These are phyloP conservation scores for Candolleomyces aberdarensis DNA, from an alignment of 768 basidiomycete species.

Conservation along the genomic window DNA sequence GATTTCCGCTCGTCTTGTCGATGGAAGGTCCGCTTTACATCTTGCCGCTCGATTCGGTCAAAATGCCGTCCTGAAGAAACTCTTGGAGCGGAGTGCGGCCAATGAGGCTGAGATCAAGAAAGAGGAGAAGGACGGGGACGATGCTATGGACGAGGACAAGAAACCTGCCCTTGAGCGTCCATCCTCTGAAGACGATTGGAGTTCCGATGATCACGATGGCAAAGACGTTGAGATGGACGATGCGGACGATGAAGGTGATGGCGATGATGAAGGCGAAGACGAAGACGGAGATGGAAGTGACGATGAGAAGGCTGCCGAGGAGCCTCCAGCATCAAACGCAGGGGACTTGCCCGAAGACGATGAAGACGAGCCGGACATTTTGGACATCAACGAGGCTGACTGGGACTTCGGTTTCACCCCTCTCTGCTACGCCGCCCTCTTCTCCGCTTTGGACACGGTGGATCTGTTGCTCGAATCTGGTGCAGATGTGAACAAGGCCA, in stretches of 20 bases:
- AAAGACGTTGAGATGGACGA: constrained; percentile 32
- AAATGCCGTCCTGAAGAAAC: constrained; percentile 39
- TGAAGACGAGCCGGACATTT: constrained; percentile 47
- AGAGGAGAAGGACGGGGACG: constrained; percentile 16
- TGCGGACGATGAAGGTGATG: constrained; percentile 22
- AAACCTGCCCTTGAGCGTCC: constrained; percentile 27
- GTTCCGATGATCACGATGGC: constrained; percentile 38
- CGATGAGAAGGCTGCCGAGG: constrained; percentile 10
- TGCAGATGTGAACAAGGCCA: constrained; percentile 39
- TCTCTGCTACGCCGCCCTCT: constrained; percentile 48
- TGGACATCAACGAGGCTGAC: constrained; percentile 51
- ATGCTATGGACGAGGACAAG: constrained; percentile 20
- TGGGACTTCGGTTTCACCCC: constrained; percentile 60
- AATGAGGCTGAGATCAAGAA: constrained; percentile 30
- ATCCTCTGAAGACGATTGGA: constrained; percentile 53
- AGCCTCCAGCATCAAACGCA: constrained; percentile 11
- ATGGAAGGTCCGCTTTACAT: constrained; percentile 55
- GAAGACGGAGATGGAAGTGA: constrained; percentile 13
- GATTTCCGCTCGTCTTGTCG: constrained; percentile 53
- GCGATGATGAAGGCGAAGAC: constrained; percentile 22
- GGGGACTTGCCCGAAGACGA: constrained; percentile 47
- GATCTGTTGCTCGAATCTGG: constrained; percentile 46
- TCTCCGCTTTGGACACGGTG: constrained; percentile 40
- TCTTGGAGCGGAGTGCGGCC: constrained; percentile 46
- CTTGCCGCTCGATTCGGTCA: constrained; percentile 51